A percentile compares a stretch with the other conserved stretches of the same genome.
phyloP scores from a whole-genome alignment of 78 protist species.

The Isochrysis galbana region DNA sequence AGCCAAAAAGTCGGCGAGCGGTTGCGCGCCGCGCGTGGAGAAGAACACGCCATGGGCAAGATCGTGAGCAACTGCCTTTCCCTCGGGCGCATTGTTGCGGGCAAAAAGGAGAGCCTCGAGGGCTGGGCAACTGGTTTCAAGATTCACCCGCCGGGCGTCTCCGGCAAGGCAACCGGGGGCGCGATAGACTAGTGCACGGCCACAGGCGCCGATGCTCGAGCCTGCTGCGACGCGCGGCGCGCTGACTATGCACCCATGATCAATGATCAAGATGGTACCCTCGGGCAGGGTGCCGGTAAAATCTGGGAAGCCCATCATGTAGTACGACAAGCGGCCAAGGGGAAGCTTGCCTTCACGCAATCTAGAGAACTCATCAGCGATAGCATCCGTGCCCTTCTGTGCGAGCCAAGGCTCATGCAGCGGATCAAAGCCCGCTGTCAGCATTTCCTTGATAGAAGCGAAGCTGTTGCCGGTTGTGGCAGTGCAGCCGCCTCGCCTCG shows the following conservation, averaged over 20 bases:
- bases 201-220: too few species aligned
- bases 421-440: neutral
- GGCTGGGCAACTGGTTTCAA: too few species aligned
- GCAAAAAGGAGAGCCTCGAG: too few species aligned
- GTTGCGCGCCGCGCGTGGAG: neutral
- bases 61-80: neutral
- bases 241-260: too few species aligned
- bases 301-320: neutral
- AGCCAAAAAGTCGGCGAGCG: neutral
- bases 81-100: too few species aligned
- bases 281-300: neutral
- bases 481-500: too few species aligned
- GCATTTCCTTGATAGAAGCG: neutral
- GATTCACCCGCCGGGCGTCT: too few species aligned
- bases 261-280: neutral
- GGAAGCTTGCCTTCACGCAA: neutral
- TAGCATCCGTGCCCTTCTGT: neutral
- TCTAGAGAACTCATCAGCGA: neutral
- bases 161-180: too few species aligned
- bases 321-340: neutral
- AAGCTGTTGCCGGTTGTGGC: too few species aligned
- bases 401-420: neutral
- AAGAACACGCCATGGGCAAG: neutral
- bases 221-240: too few species aligned
- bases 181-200: too few species aligned